phyloP scores from a whole-genome alignment of 1,284 basidiomycete genomes.

The Omphalotus olearius region DNA sequence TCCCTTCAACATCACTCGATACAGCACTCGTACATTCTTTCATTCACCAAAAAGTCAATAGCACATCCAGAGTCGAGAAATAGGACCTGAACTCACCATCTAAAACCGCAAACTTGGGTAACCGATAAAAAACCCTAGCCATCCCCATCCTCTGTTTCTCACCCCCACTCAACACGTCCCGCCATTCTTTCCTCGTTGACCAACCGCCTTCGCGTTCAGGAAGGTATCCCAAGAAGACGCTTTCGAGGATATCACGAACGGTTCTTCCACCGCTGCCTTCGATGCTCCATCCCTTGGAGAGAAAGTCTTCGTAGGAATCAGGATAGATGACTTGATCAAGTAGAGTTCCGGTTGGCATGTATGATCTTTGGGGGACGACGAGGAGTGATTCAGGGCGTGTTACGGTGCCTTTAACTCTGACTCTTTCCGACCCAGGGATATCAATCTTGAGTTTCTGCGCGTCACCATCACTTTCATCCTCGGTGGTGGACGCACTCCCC shows the following conservation, averaged over 20 bases:
- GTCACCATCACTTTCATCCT: not conserved
- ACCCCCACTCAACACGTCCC: slow-evolving; percentile 90
- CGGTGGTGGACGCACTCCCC: not conserved
- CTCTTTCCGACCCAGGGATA: not conserved
- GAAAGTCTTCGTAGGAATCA: slow-evolving; percentile 77
- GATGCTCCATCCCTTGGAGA: slow-evolving; percentile 55
- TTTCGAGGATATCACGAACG: slow-evolving; percentile 74
- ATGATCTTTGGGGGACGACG: slow-evolving; percentile 90
- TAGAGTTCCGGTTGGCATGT: slow-evolving; percentile 84
- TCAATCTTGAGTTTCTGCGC: not conserved
- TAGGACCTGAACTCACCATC: slow-evolving; percentile 55
- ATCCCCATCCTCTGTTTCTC: slow-evolving; percentile 94
- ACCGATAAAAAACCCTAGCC: slow-evolving; percentile 83
- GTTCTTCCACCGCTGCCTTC: slow-evolving; percentile 45
- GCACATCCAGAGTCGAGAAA: not conserved
- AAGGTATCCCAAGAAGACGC: slow-evolving; percentile 84
- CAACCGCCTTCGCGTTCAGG: slow-evolving; percentile 88
- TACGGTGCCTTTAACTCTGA: slow-evolving; percentile 3
- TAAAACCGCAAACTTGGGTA: slow-evolving; percentile 71
- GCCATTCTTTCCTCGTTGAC: slow-evolving; percentile 91
- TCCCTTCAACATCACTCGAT: slow-evolving; percentile 92
- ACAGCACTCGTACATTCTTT: slow-evolving; percentile 94
- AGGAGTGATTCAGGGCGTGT: slow-evolving; percentile 60
- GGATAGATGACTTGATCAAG: slow-evolving; percentile 90
- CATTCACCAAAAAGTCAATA: slow-evolving; percentile 1